Percentiles rank a stretch among this genome's conserved stretches.
These are phyloP conservation scores for Sporothrix brasiliensis DNA, from an alignment of 2,329 filamentous ascomycete species.

Conservation along the genomic window DNA sequence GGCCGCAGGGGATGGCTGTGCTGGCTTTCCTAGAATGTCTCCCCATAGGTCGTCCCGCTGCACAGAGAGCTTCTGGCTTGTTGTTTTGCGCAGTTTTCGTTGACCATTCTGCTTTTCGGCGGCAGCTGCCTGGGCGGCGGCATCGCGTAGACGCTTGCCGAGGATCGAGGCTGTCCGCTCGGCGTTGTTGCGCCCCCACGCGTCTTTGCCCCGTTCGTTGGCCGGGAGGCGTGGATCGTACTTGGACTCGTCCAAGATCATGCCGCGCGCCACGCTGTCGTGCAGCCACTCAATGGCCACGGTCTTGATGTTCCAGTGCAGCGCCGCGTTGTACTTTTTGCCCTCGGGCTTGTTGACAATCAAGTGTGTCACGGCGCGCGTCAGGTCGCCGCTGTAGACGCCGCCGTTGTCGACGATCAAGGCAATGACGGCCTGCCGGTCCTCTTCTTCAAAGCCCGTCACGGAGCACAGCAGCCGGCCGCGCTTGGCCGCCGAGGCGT, in stretches of 20 bases:
- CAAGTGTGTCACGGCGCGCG: constrained; percentile 82
- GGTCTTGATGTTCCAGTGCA: constrained; percentile 75
- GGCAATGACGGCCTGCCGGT: constrained; percentile 71
- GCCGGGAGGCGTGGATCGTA: constrained; percentile 75
- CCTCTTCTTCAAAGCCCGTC: constrained; percentile 61
- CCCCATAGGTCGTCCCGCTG: constrained; percentile 89
- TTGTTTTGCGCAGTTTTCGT: constrained; percentile 83
- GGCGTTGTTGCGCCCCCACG: constrained; percentile 62
- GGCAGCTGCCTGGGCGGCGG: constrained; percentile 42
- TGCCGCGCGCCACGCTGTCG: constrained; percentile 79
- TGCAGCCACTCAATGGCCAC: constrained; percentile 84
- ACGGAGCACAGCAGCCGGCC: constrained; percentile 56
- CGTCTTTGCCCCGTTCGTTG: constrained; percentile 74
- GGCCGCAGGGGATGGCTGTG: neutral
- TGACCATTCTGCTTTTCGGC: constrained; percentile 58
- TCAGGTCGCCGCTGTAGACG: constrained; percentile 85
- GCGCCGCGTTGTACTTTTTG: constrained; percentile 88
- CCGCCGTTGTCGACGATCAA: constrained; percentile 72
- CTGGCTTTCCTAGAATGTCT: constrained; percentile 68
- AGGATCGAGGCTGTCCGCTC: constrained; percentile 48
- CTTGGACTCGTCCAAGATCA: constrained; percentile 84
- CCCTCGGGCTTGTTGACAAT: constrained; percentile 78
- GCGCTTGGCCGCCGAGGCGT: constrained; percentile 40
- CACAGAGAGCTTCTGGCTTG: constrained; percentile 78
- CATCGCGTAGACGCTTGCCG: constrained; percentile 63